phyloP scores from a whole-genome alignment of 169 alveolate genomes.

The Cryptosporidium meleagridis region DNA sequence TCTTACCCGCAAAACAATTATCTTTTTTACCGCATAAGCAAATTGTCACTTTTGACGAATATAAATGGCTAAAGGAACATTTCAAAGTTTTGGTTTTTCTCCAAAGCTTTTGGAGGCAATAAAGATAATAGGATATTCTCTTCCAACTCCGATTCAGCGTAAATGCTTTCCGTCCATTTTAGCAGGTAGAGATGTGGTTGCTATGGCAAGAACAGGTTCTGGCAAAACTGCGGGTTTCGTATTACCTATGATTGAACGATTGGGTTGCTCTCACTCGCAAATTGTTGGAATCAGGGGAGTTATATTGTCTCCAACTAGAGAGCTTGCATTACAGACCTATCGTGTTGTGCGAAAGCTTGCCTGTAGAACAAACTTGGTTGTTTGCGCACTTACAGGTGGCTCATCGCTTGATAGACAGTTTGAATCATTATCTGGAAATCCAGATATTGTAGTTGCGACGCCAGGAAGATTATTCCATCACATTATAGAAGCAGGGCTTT shows the following conservation, averaged over 20 bases:
- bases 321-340: slow-evolving; percentile 90
- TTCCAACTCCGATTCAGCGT: slow-evolving; percentile 96
- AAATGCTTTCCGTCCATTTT: slow-evolving; percentile 92
- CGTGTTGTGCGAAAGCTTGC: slow-evolving; percentile 84
- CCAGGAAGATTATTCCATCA: slow-evolving; percentile 96
- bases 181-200: slow-evolving; percentile 91
- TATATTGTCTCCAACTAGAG: slow-evolving; percentile 94
- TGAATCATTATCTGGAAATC: slow-evolving; percentile 92
- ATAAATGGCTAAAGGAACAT: slow-evolving; percentile 56
- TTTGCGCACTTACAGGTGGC: slow-evolving; percentile 94
- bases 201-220: slow-evolving; percentile 96
- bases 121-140: slow-evolving; percentile 83
- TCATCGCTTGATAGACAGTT: slow-evolving; percentile 92
- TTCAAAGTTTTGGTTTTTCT: slow-evolving; percentile 69
- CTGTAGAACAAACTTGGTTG: slow-evolving; percentile 86
- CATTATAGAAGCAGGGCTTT: slow-evolving; percentile 90
- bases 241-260: slow-evolving; percentile 90
- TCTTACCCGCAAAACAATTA: slow-evolving; percentile 11
- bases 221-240: slow-evolving; percentile 96
- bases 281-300: slow-evolving; percentile 94
- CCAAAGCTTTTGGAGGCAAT: slow-evolving; percentile 77
- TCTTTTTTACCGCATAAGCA: background rate
- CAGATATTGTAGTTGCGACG: slow-evolving; percentile 95
- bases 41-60: slow-evolving; percentile 4
- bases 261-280: slow-evolving; percentile 88